phyloP scores from a whole-genome alignment of 2,329 filamentous ascomycete species.

The Daldinia eschscholtzii region DNA sequence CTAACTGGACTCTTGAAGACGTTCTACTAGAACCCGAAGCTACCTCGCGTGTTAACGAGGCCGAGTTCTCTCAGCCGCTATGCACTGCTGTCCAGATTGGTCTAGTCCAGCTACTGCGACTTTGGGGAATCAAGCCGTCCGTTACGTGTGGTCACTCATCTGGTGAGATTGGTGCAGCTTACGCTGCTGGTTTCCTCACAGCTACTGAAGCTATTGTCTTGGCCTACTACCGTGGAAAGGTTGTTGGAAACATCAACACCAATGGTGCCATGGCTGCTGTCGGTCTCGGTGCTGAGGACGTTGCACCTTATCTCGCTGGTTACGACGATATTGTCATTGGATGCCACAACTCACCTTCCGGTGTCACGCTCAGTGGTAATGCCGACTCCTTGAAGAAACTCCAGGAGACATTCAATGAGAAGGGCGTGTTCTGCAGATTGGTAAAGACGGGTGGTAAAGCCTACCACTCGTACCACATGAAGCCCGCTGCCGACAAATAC shows the following conservation, averaged over 20 bases:
- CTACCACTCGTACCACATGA: constrained; percentile 57
- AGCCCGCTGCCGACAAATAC: constrained; percentile 56
- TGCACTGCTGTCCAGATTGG: constrained; percentile 61
- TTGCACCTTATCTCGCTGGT: constrained; percentile 41
- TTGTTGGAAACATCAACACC: constrained; percentile 11
- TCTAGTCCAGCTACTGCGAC: constrained; percentile 57
- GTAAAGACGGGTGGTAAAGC: constrained; percentile 57
- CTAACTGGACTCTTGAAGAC: constrained; percentile 31
- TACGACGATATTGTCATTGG: constrained; percentile 55
- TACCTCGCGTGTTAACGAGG: constrained; percentile 35
- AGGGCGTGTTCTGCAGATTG: constrained; percentile 62
- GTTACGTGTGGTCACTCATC: constrained; percentile 56
- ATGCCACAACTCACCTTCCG: constrained; percentile 58
- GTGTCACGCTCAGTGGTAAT: constrained; percentile 63
- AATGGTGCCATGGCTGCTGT: constrained; percentile 52
- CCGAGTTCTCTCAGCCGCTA: constrained; percentile 52
- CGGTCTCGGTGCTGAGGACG: constrained; percentile 47
- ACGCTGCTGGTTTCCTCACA: constrained; percentile 50
- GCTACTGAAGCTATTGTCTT: constrained; percentile 47
- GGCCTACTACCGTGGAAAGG: constrained; percentile 46
- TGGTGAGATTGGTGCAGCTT: constrained; percentile 61
- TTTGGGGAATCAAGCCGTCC: constrained; percentile 52
- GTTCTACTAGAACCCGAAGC: constrained; percentile 19
- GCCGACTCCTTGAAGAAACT: constrained; percentile 58
- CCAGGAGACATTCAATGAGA: constrained; percentile 55